Evolutionary conservation across 2,329 filamentous ascomycete species (phyloP), one percentile per base, ranked within the genome.

Genomic region (Fusarium beomiforme): DNA sequence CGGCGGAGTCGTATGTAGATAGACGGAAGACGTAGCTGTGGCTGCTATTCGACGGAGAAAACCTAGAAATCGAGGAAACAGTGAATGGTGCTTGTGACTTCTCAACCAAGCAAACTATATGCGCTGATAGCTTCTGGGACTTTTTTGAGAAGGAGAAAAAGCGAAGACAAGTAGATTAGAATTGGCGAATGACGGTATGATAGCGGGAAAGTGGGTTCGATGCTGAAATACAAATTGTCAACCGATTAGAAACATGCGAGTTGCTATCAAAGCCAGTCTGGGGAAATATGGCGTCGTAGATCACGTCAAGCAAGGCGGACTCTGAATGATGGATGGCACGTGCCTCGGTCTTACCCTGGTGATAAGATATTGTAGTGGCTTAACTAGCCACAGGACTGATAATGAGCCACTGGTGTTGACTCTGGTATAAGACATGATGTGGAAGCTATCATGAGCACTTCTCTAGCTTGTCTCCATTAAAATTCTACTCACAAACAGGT

Each of bases 221-320:
- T 47, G 71, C 51, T 61, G 47, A 37, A 50, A 41, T 51, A 39
- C 39, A 33, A 64, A 55, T 36, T 42, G 54, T 57, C 63, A 69
- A 73, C 43, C 49, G 54, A 67, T 68, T 53, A 63, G 33, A 24
- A 71, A 65, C 59, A 70, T 67, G 62, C 41, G 50, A 70, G 66
- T 73, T 70, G 62, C 62, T 59, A 58, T 57, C 67, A 51, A 46
- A 58, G 51, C 55, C 44, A 64, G 70, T 68, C 68, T 47, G 70
- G 65, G 64, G 65, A 72, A 67, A 66, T 63, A 68, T 67, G 65
- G 65, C 63, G 59, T 73, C 46, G 70, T 75, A 55, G 64, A 75
- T 76, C 74, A 76, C 69, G 74, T 74, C 69, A 76, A 70, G 57
- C 64, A 76, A 70, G 51, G 62, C 53, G 65, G 64, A 66, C 67